Evolutionary conservation across 2,329 filamentous ascomycete species (phyloP), one percentile per base, ranked within the genome.

Genomic region (Talaromyces sp.): DNA sequence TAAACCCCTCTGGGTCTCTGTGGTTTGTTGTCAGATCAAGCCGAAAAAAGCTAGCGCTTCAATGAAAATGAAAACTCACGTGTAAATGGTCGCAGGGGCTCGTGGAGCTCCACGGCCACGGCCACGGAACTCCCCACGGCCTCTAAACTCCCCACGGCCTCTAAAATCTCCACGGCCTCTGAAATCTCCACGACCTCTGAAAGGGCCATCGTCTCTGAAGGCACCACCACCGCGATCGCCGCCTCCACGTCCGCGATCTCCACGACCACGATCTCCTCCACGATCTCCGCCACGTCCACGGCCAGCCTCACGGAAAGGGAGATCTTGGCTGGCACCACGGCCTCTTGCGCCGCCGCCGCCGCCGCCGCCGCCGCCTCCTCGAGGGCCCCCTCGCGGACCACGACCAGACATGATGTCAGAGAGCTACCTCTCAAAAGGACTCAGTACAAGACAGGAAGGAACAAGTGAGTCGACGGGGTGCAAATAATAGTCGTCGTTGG

Each of bases 61-160:
- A n/a, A 16, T 40, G 36, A 16, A 40, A 40, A n/a, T 40, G 16
- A 40, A 40, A 27, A 53, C 61, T 63, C 44, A 61, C 61, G 31
- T 62, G 57, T 62, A 60, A 5, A 60, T 52, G 10, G 40, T 51
- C 8, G 53, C 47, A 23, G 27, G 44, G 16, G 16, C 31, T 40
- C 65, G 65, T 16, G 23, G 23, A 23, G 64, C 61, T 56, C 68
- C 59, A 31, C 65, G 57, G 34, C 66, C 68, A 12, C 69, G 67
- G 56, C 70, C 60, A 34, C 70, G 67, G 52, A 71, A 65, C 30
- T 65, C 62, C 16, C 69, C 68, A 42, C 72, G 67, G 56, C 70
- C 60, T 34, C 70, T 66, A 51, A 71, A 65, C 30, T 65, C 62
- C 16, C 69, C 68, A 42, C 72, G 69, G 44, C 23, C 23, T 23